Evolutionary conservation across 441 rosid genomes (phyloP).

Genomic region (Omphalea diandra): DNA sequence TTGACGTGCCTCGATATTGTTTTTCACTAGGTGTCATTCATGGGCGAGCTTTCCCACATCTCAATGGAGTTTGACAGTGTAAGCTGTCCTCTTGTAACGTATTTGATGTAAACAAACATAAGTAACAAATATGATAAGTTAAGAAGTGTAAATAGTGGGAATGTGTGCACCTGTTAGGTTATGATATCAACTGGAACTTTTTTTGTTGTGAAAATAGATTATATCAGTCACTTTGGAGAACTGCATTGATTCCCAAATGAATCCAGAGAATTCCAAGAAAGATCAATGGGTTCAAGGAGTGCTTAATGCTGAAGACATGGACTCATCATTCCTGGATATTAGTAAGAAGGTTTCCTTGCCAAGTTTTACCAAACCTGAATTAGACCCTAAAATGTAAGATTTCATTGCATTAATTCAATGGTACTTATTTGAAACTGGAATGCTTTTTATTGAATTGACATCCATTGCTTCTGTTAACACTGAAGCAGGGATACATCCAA

Average conservation of each 20-base stretch:
- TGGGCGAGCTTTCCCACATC: slow-evolving; percentile 88
- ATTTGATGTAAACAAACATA: slow-evolving; percentile 10
- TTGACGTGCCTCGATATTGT: slow-evolving; percentile 13
- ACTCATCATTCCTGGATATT: slow-evolving; percentile 33
- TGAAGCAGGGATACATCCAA: slow-evolving; percentile 60
- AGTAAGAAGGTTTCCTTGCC: slow-evolving; percentile 40
- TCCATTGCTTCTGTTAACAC: slow-evolving; percentile 20
- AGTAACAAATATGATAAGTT: neutral
- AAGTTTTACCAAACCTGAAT: slow-evolving; percentile 36
- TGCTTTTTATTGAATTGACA: slow-evolving; percentile 17
- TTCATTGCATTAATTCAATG: slow-evolving; percentile 23
- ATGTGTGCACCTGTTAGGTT: slow-evolving; percentile 19
- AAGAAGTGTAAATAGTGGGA: neutral
- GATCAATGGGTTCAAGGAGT: slow-evolving; percentile 42
- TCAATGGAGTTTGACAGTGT: slow-evolving; percentile 85
- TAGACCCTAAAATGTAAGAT: slow-evolving; percentile 48
- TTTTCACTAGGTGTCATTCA: slow-evolving; percentile 70
- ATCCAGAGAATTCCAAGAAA: slow-evolving; percentile 40
- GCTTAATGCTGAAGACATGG: slow-evolving; percentile 31
- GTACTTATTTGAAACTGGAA: slow-evolving; percentile 12
- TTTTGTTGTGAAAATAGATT: slow-evolving; percentile 55
- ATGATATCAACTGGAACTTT: slow-evolving; percentile 22
- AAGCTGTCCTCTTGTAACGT: slow-evolving; percentile 40
- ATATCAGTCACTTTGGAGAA: slow-evolving; percentile 89
- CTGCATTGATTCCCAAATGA: slow-evolving; percentile 53